Evolutionary conservation across 1,284 basidiomycete genomes (phyloP), one percentile per base, ranked within the genome.

Genomic region (Porogramme epimiltina): DNA sequence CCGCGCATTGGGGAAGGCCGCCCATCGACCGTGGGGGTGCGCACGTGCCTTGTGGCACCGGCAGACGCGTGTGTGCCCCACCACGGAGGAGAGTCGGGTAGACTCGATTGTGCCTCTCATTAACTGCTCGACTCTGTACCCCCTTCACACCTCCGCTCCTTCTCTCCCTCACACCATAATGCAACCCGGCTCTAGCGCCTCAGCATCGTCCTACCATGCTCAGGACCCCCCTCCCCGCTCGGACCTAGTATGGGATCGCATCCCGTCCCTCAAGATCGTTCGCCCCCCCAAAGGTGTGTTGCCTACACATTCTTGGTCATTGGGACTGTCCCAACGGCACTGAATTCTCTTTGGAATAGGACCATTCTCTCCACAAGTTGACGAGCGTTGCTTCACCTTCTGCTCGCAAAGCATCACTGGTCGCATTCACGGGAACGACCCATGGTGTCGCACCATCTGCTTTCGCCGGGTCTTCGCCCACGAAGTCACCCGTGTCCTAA

Each of bases 361-460:
- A 45, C 74, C 68, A 61, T 77, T 77, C 59, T 84, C 84, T 1
- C 75, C 76, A 13, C 74, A 78, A 59, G 73, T 74, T 40, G 88
- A 89, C 67, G 87, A 91, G 68, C 83, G 85, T 67, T 90, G 87
- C 67, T 72, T 90, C 55, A 85, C 83, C 4, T 89, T 82, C 69
- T 87, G 85, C 66, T 77, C 82, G 1, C 88, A 91, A 66, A 79
- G 75, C 40, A 72, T 84, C 43, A 73, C 72, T 16, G 85, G 85
- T 26, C 80, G 88, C 25, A 70, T 78, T 3, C 71, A 82, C 48
- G 66, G 72, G 36, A 72, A 76, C 39, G 76, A 82, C 50, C 87
- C 88, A 1, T 73, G 71, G 58, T 89, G 87, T 61, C 78, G 80
- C 51, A 80, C 85, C 25, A 64, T 90, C 41, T 91, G 88, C 64